Percentiles rank a stretch among this genome's conserved stretches.
Evolutionary conservation across 352 stramenopile species (phyloP).

Genomic region (Phytophthora foliorum): DNA sequence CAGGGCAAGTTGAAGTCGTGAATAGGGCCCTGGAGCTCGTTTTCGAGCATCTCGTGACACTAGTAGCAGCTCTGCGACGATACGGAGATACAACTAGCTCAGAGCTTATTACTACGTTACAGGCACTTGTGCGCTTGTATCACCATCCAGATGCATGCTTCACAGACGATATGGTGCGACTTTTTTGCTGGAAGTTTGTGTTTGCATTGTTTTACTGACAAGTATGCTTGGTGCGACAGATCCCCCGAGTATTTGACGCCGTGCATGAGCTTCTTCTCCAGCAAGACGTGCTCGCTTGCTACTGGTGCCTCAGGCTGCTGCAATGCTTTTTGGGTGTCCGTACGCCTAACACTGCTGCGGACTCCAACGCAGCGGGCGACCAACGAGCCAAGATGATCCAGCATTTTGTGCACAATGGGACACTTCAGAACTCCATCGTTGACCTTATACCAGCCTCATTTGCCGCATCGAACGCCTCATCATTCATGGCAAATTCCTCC

Average conservation of each 20-base stretch:
- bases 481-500: constrained; percentile 26
- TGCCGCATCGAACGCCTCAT: constrained; percentile 37
- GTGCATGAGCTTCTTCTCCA: constrained; percentile 66
- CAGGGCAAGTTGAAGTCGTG: constrained; percentile 44
- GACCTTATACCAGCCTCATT: constrained; percentile 67
- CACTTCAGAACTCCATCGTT: constrained; percentile 58
- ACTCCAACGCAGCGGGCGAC: constrained; percentile 36
- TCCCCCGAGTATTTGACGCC: constrained; percentile 58
- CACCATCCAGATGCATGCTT: constrained; percentile 54
- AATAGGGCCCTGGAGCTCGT: constrained; percentile 61
- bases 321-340: constrained; percentile 66
- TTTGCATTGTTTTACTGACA: constrained; percentile 9
- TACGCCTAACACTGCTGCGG: constrained; percentile 34
- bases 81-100: constrained; percentile 45
- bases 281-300: constrained; percentile 67
- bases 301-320: constrained; percentile 75
- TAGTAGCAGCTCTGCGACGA: constrained; percentile 48
- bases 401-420: constrained; percentile 62
- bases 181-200: neutral
- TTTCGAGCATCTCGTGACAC: constrained; percentile 49
- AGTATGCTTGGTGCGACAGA: constrained; percentile 30
- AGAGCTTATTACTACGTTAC: constrained; percentile 58
- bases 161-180: constrained; percentile 45
- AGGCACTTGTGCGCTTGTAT: constrained; percentile 61
- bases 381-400: constrained; percentile 66